Conservation (phyloP, 768 basidiomycete genomes). For the Chalciporus pseudorubinellus region DNA sequence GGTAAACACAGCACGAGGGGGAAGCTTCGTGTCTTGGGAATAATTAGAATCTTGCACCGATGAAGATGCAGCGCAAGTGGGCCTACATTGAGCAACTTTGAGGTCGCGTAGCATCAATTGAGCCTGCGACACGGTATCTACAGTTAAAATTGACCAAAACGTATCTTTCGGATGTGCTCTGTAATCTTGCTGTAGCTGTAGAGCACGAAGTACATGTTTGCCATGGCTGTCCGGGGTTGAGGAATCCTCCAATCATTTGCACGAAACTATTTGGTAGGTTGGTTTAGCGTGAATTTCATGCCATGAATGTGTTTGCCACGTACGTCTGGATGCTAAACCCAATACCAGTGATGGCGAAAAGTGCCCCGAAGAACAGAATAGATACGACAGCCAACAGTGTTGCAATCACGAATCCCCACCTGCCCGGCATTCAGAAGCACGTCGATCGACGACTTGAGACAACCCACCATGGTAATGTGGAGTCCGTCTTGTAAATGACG, state of each 20-base stretch:
- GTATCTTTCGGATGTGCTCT: conserved; percentile 34
- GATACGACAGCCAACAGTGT: conserved; percentile 51
- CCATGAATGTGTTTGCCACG: too few relatives aligned
- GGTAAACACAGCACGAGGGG: conserved; percentile 62
- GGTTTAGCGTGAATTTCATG: too few relatives aligned
- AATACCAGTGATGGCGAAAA: conserved; percentile 49
- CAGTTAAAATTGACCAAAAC: conserved; percentile 33
- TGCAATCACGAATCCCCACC: conserved; percentile 51
- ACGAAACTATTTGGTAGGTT: conserved; percentile 23
- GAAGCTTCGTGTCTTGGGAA: conserved; percentile 52
- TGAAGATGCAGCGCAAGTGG: conserved; percentile 10
- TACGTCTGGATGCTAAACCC: conserved; percentile 25
- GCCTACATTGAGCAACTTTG: conserved; percentile 38
- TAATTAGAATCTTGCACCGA: conserved; percentile 35
- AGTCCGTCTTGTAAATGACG: conserved; percentile 50
- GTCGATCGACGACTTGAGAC: not conserved
- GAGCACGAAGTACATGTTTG: conserved; percentile 43
- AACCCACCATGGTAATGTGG: conserved; percentile 50
- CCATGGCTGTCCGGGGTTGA: conserved; percentile 40
- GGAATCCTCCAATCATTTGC: conserved; percentile 38
- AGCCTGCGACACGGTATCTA: conserved; percentile 52
- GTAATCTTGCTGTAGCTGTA: conserved; percentile 44
- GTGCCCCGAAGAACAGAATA: conserved; percentile 53
- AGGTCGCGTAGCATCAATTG: conserved; percentile 53
- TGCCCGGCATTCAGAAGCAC: not conserved